Base-by-base conservation (phyloP, 192 early-diverging fungal genomes). In the Globomyces pollinis-pini region DNA sequence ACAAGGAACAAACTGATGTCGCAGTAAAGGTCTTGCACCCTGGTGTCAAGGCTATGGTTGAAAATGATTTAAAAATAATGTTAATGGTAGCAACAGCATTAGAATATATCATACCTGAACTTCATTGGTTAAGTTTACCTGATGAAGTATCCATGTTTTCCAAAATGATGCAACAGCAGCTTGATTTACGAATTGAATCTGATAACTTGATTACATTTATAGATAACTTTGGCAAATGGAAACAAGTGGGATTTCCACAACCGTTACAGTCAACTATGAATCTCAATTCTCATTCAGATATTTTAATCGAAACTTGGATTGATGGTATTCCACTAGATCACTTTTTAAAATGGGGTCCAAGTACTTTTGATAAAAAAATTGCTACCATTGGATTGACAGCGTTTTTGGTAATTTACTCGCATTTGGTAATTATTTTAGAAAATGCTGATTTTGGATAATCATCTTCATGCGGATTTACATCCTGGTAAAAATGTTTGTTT, bases 11-110 rank as follows among this genome's bases (percentile, higher is more conserved):
- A 16, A 13, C n/a, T 33, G 3, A 33, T 16, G 24, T 28, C 21
- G 93, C 92, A 0, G 81, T 98, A 58, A 98, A 98, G 63, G 84
- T 98, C 13, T 67, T 96, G 26, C 96, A 96, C 63, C 96, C 96
- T 3, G 71, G 78, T 9, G 92, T 87, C 0, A 76, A 64, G 18
- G 51, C 63, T 6, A 62, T 79, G 26, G 87, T 98, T n/a, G 51
- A 67, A 3, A 74, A 84, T 7, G 96, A 98, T 64, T 68, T 98
- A 61, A 77, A 74, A 18, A 91, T 96, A 43, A 90, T 98, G 78
- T 44, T 59, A 9, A 73, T 75, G 45, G 82, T 85, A 38, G 91
- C 90, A 9, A 60, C 51, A 11, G 20, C 86, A 24, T 64, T 94
- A 4, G 71, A 82, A 20, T 36, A 59, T 3, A 24, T 68, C 39